Conservation (phyloP, 805 yeast genomes). For the Teunomyces aglyptinius region DNA sequence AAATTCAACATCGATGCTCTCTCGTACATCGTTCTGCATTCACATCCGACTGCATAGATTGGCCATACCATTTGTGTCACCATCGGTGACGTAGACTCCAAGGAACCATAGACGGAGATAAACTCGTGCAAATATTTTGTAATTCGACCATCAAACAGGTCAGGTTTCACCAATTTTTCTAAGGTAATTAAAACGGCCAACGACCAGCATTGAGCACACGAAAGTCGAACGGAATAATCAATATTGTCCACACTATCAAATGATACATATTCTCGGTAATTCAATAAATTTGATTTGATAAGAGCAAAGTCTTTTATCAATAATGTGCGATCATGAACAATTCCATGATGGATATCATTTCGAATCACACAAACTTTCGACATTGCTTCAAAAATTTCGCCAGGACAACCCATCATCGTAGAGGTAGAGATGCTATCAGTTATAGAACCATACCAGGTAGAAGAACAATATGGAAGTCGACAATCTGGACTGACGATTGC, state of each 20-base stretch:
- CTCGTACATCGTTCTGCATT: conserved; percentile 35
- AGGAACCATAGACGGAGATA: conserved; percentile 43
- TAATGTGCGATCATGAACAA: conserved; percentile 11
- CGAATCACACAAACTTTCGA: conserved; percentile 43
- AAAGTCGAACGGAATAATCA: conserved; percentile 38
- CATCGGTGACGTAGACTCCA: conserved; percentile 46
- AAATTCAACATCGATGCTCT: conserved; percentile 25
- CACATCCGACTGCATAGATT: conserved; percentile 48
- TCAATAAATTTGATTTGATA: conserved; percentile 34
- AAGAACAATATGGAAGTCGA: conserved; percentile 51
- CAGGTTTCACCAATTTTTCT: conserved; percentile 27
- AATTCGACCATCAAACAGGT: conserved; percentile 23
- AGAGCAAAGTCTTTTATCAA: conserved; percentile 24
- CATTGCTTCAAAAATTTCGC: conserved; percentile 50
- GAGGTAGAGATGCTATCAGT: conserved; percentile 46
- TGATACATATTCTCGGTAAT: conserved; percentile 47
- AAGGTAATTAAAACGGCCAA: conserved; percentile 33
- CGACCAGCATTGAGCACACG: conserved; percentile 60
- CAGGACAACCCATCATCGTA: conserved; percentile 60
- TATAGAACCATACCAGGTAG: conserved; percentile 51
- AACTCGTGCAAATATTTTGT: conserved; percentile 43
- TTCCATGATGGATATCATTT: conserved; percentile 18
- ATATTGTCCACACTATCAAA: conserved; percentile 18
- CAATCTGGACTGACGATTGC: conserved; percentile 58
- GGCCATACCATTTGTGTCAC: conserved; percentile 69